A percentile compares a stretch with the other conserved stretches of the same genome.
phyloP scores from a whole-genome alignment of 257 asterid genomes.

The Penstemon eatonii region DNA sequence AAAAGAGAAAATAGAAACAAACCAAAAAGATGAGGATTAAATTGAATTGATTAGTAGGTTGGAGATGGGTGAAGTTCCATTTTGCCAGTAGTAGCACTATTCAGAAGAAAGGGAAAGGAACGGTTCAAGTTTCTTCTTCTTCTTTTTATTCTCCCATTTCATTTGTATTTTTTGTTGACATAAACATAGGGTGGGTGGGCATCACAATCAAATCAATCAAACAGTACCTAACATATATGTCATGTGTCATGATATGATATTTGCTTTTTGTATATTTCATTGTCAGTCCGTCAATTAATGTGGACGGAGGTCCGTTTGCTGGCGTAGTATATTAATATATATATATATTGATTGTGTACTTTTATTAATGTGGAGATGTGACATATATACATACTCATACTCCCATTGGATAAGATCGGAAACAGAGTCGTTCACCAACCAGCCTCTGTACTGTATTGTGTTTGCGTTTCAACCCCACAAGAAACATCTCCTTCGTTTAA shows the following conservation, averaged over 20 bases:
- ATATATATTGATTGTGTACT: neutral
- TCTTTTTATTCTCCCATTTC: neutral
- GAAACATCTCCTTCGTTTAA: neutral
- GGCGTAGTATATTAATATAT: neutral
- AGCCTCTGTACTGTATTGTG: neutral
- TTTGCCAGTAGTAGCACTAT: no score
- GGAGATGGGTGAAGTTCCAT: no score
- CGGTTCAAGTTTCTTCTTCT: conserved; percentile 2
- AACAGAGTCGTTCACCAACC: neutral
- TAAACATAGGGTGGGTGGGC: neutral
- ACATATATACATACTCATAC: no score
- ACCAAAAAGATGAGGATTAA: no score
- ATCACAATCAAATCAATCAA: conserved; percentile 6
- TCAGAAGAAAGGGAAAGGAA: conserved; percentile 1
- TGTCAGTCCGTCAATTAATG: no score
- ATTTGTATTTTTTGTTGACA: neutral
- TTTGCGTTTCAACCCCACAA: neutral
- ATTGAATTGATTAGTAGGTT: no score
- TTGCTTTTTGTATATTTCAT: no score
- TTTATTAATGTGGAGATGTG: conserved; percentile 13
- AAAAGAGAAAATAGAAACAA: no score
- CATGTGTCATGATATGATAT: no score
- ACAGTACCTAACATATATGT: neutral
- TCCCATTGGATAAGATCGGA: conserved; percentile 4
- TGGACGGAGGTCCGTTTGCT: neutral